phyloP scores from a whole-genome alignment of 306 rosid species.

The Coriaria nepalensis region DNA sequence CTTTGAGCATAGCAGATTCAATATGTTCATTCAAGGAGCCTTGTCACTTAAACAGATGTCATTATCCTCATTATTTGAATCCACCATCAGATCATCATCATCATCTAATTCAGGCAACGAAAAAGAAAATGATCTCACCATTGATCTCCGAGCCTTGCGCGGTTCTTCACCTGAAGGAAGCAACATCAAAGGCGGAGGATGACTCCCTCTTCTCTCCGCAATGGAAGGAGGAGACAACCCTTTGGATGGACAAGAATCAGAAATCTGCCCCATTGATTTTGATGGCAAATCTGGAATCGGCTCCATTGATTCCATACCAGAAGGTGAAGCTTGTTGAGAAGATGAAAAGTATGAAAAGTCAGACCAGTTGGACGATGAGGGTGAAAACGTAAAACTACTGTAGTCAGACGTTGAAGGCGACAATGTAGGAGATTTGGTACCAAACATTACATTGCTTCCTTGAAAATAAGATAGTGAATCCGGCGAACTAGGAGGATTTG shows the following conservation, averaged over 20 bases:
- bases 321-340: slow-evolving; percentile 70
- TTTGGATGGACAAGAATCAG: slow-evolving; percentile 20
- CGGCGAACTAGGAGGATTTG: slow-evolving; percentile 30
- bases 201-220: slow-evolving; percentile 89
- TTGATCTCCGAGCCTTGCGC: slow-evolving; percentile 25
- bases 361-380: slow-evolving; percentile 81
- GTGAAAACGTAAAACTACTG: slow-evolving; percentile 70
- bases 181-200: slow-evolving; percentile 72
- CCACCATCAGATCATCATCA: slow-evolving; percentile 29
- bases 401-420: slow-evolving; percentile 79
- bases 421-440: slow-evolving; percentile 51
- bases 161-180: slow-evolving; percentile 45
- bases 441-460: slow-evolving; percentile 32
- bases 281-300: slow-evolving; percentile 26
- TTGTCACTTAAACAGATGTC: background rate
- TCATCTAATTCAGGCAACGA: slow-evolving; percentile 37
- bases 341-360: slow-evolving; percentile 48
- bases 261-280: slow-evolving; percentile 17
- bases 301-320: slow-evolving; percentile 48
- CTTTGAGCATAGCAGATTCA: slow-evolving; percentile 1
- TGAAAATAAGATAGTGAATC: slow-evolving; percentile 46
- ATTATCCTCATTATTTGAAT: slow-evolving; percentile 9
- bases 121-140: slow-evolving; percentile 50
- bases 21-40: background rate
- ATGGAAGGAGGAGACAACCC: slow-evolving; percentile 38